Evolutionary conservation across 2,329 filamentous ascomycete species (phyloP), one percentile per base, ranked within the genome.

Genomic region (Cladosporium sp.): DNA sequence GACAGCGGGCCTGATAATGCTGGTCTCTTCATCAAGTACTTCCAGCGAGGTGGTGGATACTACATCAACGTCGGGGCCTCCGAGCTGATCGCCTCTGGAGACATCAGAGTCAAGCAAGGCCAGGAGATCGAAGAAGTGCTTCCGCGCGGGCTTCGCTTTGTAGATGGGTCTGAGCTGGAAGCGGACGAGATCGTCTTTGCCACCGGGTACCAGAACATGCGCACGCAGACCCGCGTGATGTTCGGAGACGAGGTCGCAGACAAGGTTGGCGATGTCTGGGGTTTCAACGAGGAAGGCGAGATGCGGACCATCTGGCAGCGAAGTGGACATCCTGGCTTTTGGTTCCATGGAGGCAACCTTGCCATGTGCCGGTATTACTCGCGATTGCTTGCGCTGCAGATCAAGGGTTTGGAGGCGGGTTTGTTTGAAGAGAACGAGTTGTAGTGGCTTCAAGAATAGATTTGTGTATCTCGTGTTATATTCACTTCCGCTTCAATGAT

Each of bases 61-160:
- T 76, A 75, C 53, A 68, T 76, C 42, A 73, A 77, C 50, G 69
- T 74, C 19, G 74, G 74, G 1, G 66, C 65, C 3, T 71, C 65
- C 1, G 62, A 62, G 22, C 63, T 71, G 43, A 74, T 76, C 35
- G 60, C 69, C 8, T 62, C 70, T 5, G 70, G 72, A 12, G 62
- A 74, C 62, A 74, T 77, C 53, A 70, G 69, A 49, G 61, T 77
- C 38, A 72, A 72, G 57, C 43, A 47, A 38, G 64, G 66, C 7
- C 66, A 65, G 19, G 58, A 67, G 4, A 64, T 72, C 19, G 58
- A 62, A 9, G 52, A 60, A 4, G 68, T 72, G 43, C 67, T 70
- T 0, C 58, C 65, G 3, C 60, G 67, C 2, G 73, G 72, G 2
- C 60, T 77, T 6, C 53, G 63, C 9, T 73, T 77, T 40, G 65